A percentile compares a stretch with the other conserved stretches of the same genome.
Conservation (phyloP, 257 asterid species). For the Capsicum chinense region DNA sequence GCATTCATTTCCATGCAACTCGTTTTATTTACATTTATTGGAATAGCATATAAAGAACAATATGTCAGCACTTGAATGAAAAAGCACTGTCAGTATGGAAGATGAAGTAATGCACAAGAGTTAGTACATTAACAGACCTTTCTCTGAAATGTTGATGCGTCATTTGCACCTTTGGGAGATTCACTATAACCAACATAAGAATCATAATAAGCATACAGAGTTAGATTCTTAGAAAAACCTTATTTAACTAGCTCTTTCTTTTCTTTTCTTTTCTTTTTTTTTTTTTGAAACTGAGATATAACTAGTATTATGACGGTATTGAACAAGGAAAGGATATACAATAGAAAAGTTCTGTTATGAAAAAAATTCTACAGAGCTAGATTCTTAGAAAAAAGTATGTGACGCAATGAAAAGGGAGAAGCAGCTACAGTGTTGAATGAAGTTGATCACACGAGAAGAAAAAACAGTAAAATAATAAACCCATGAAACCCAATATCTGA, state of each 20-base stretch:
- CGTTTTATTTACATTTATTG: not conserved
- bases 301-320: not conserved
- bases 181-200: conserved; percentile 63
- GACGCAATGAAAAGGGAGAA: not conserved
- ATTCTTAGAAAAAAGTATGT: not conserved
- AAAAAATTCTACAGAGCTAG: not conserved
- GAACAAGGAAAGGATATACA: conserved; percentile 1
- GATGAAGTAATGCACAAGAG: not conserved
- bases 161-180: conserved; percentile 98
- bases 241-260: not conserved
- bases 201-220: not conserved
- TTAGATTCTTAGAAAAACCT: no score
- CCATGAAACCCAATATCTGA: conserved; percentile 13
- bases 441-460: conserved; percentile 10
- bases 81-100: not conserved
- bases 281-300: not conserved
- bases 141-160: conserved; percentile 97
- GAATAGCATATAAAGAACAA: conserved; percentile 19
- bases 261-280: not conserved
- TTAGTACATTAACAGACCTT: conserved; percentile 62
- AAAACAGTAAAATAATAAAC: not conserved
- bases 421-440: not conserved
- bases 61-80: conserved; percentile 5
- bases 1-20: conserved; percentile 5
- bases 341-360: not conserved